These are phyloP conservation scores for Zalerion maritima DNA, from an alignment of 495 filamentous ascomycete species.

Conservation along the genomic window DNA sequence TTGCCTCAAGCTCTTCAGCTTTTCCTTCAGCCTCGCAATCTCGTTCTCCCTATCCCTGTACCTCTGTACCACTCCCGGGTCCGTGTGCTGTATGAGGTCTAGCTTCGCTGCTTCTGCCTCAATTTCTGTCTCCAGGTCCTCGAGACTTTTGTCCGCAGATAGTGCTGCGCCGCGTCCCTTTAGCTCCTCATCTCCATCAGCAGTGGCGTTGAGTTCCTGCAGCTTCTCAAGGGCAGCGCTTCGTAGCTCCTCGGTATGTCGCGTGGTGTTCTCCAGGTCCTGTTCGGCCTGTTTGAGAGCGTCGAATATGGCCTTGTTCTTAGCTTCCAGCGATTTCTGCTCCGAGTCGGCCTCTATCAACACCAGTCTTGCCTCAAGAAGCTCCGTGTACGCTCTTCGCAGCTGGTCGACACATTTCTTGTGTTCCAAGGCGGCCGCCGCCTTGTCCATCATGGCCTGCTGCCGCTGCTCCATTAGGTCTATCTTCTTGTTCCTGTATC, in stretches of 20 bases:
- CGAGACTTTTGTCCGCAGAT: conserved; percentile 31
- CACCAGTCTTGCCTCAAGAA: conserved; percentile 51
- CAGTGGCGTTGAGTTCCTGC: conserved; percentile 20
- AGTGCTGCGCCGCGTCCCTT: too few species aligned
- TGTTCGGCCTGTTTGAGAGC: conserved; percentile 9
- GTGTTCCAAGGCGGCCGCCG: conserved; percentile 42
- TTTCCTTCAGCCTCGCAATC: conserved; percentile 27
- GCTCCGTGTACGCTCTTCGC: conserved; percentile 40
- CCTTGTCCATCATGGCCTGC: conserved; percentile 43
- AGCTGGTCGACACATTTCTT: conserved; percentile 45
- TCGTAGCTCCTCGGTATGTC: conserved; percentile 12
- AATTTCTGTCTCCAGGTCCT: conserved; percentile 60
- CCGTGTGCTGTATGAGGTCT: conserved; percentile 65
- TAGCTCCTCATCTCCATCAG: conserved; percentile 20
- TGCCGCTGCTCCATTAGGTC: conserved; percentile 37
- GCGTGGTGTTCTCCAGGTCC: conserved; percentile 16
- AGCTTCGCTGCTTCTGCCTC: conserved; percentile 58
- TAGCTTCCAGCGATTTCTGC: conserved; percentile 43
- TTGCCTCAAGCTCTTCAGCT: conserved; percentile 24
- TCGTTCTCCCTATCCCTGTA: conserved; percentile 54
- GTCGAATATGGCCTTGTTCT: conserved; percentile 27
- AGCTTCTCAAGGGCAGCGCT: conserved; percentile 16
- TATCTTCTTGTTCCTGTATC: conserved; percentile 22
- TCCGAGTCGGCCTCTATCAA: conserved; percentile 73
- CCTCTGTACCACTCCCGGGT: conserved; percentile 59